Conservation (phyloP, 345 rosid species). For the Murraya koenigii region DNA sequence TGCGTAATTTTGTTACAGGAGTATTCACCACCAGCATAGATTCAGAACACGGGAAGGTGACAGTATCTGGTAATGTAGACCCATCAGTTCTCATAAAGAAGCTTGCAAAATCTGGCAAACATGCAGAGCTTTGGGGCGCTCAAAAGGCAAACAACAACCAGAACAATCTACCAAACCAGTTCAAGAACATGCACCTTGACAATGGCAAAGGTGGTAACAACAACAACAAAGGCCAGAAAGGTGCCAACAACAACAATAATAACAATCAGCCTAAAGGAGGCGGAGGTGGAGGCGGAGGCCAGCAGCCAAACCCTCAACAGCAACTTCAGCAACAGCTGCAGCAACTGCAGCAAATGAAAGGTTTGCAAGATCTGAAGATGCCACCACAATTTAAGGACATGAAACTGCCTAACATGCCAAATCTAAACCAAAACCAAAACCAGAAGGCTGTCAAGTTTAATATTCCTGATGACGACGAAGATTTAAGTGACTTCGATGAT, state of each 20-base stretch:
- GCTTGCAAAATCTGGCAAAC: constrained; percentile 87
- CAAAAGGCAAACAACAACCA: constrained; percentile 51
- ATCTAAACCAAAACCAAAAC: constrained; percentile 43
- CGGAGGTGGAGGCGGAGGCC: constrained; percentile 17
- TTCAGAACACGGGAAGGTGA: constrained; percentile 83
- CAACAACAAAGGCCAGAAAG: constrained; percentile 51
- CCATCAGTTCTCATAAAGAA: constrained; percentile 71
- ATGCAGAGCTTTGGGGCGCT: constrained; percentile 84
- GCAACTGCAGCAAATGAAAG: constrained; percentile 67
- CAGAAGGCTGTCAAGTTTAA: constrained; percentile 54
- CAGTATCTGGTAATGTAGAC: constrained; percentile 72
- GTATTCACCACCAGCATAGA: constrained; percentile 73
- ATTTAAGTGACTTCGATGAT: constrained; percentile 40
- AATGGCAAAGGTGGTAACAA: constrained; percentile 54
- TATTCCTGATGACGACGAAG: constrained; percentile 50
- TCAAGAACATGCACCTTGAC: constrained; percentile 75
- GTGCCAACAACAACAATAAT: constrained; percentile 37
- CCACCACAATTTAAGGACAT: constrained; percentile 61
- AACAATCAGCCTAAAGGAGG: constrained; percentile 54
- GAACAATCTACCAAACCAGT: constrained; percentile 54
- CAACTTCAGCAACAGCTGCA: constrained; percentile 52
- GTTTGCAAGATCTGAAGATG: constrained; percentile 64
- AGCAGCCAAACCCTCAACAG: constrained; percentile 50
- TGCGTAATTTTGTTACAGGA: constrained; percentile 39
- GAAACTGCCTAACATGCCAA: constrained; percentile 46